A percentile compares a stretch with the other conserved stretches of the same genome.
Evolutionary conservation across 495 filamentous ascomycete genomes (phyloP).

Genomic region (Aspergillus sparsus): DNA sequence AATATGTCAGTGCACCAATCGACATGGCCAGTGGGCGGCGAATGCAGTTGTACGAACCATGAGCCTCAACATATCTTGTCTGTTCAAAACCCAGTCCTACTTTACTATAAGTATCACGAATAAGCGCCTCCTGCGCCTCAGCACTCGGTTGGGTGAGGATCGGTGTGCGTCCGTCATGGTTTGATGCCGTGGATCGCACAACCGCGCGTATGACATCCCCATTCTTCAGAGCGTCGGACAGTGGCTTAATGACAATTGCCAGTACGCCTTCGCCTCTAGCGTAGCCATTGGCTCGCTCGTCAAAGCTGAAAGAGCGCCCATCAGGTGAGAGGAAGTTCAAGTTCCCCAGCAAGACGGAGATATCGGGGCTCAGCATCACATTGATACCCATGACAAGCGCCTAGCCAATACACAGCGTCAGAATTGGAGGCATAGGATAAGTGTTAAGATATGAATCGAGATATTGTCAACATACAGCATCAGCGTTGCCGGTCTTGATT

Average conservation of each 20-base stretch:
- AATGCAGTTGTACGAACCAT: slow-evolving; percentile 12
- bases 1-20: too few relatives aligned
- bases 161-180: slow-evolving; percentile 45
- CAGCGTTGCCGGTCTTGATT: slow-evolving; percentile 36
- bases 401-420: neutral
- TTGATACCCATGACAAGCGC: slow-evolving; percentile 32
- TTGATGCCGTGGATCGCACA: slow-evolving; percentile 35
- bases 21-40: too few relatives aligned
- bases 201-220: slow-evolving; percentile 38
- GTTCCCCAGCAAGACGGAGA: slow-evolving; percentile 6
- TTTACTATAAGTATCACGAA: slow-evolving; percentile 37
- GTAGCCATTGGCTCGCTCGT: slow-evolving; percentile 44
- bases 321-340: slow-evolving; percentile 26
- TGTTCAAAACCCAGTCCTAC: slow-evolving; percentile 36
- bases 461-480: too few relatives aligned
- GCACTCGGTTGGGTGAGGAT: slow-evolving; percentile 59
- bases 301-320: slow-evolving; percentile 36
- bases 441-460: too few relatives aligned
- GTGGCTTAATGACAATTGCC: slow-evolving; percentile 36
- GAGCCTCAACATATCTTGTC: slow-evolving; percentile 30
- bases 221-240: slow-evolving; percentile 30
- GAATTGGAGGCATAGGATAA: too few relatives aligned
- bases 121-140: slow-evolving; percentile 48
- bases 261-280: slow-evolving; percentile 47
- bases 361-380: slow-evolving; percentile 24